These are phyloP conservation scores for Fusarium lyarnte DNA, from an alignment of 2,329 filamentous ascomycete genomes.

Conservation along the genomic window DNA sequence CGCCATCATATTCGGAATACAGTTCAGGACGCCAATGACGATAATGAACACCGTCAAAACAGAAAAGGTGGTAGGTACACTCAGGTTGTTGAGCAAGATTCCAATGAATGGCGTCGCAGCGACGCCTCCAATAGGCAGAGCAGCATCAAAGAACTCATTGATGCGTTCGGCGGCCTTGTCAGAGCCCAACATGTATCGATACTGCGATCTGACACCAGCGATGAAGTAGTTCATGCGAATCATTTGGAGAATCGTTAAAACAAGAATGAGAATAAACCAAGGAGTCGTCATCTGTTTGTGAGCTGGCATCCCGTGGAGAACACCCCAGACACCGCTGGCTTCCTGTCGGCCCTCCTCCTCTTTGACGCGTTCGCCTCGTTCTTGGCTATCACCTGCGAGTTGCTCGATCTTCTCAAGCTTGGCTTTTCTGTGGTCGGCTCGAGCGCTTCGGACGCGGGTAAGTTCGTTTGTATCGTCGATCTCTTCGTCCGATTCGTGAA, in stretches of 20 bases:
- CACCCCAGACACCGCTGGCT: conserved; percentile 75
- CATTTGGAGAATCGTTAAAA: conserved; percentile 70
- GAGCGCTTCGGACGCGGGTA: conserved; percentile 53
- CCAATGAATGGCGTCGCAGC: conserved; percentile 78
- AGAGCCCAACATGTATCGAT: conserved; percentile 71
- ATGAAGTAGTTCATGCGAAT: conserved; percentile 77
- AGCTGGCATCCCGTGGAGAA: conserved; percentile 72
- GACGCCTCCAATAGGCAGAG: conserved; percentile 74
- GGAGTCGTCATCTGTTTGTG: conserved; percentile 71
- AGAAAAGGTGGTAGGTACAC: conserved; percentile 67
- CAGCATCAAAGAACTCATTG: conserved; percentile 56
- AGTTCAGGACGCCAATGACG: conserved; percentile 68
- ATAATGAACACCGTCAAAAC: conserved; percentile 69
- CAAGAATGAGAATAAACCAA: conserved; percentile 77
- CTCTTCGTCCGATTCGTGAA: conserved; percentile 65
- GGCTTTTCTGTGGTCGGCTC: conserved; percentile 62
- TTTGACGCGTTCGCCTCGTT: conserved; percentile 64
- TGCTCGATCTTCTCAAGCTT: conserved; percentile 71
- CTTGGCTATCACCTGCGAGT: conserved; percentile 66
- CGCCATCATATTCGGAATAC: conserved; percentile 68
- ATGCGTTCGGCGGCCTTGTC: conserved; percentile 50
- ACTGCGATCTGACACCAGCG: conserved; percentile 75
- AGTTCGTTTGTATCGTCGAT: conserved; percentile 59
- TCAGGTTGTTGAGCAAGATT: conserved; percentile 71
- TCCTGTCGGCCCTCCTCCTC: conserved; percentile 67